Evolutionary conservation across 2,329 filamentous ascomycete genomes (phyloP).

Genomic region (Curvularia lunata): DNA sequence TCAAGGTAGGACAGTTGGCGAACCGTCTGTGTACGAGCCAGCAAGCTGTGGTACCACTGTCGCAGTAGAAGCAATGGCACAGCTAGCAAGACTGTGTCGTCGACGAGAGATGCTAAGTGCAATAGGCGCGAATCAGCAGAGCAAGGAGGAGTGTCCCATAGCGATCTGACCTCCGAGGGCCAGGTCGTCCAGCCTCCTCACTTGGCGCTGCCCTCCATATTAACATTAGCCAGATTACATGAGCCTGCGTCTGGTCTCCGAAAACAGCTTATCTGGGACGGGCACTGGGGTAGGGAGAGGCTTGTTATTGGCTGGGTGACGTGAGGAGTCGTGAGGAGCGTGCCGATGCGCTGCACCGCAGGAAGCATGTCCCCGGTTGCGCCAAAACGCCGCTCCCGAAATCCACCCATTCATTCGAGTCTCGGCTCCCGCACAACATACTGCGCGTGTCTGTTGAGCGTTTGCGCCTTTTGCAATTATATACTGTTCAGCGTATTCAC

Average conservation of each 20-base stretch:
- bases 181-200: constrained; percentile 36
- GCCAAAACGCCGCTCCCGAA: constrained; percentile 24
- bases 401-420: constrained; percentile 8
- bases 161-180: constrained; percentile 3
- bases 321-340: constrained; percentile 32
- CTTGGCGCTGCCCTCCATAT: constrained; percentile 39
- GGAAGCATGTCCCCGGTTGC: constrained; percentile 17
- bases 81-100: constrained; percentile 10
- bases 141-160: constrained; percentile 8
- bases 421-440: neutral
- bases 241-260: constrained; percentile 36
- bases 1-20: constrained; percentile 23
- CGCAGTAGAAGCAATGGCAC: constrained; percentile 15
- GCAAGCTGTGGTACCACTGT: constrained; percentile 22
- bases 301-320: constrained; percentile 41
- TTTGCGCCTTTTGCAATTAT: neutral
- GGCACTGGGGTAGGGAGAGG: constrained; percentile 27
- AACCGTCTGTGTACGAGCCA: constrained; percentile 13
- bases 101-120: constrained; percentile 8
- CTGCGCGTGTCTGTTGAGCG: neutral
- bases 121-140: constrained; percentile 7
- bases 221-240: constrained; percentile 46
- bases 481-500: neutral
- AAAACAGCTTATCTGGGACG: constrained; percentile 34
- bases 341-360: constrained; percentile 26